Base-by-base conservation (phyloP, 805 yeast species). In the Cyberlindnera bimundalis region DNA sequence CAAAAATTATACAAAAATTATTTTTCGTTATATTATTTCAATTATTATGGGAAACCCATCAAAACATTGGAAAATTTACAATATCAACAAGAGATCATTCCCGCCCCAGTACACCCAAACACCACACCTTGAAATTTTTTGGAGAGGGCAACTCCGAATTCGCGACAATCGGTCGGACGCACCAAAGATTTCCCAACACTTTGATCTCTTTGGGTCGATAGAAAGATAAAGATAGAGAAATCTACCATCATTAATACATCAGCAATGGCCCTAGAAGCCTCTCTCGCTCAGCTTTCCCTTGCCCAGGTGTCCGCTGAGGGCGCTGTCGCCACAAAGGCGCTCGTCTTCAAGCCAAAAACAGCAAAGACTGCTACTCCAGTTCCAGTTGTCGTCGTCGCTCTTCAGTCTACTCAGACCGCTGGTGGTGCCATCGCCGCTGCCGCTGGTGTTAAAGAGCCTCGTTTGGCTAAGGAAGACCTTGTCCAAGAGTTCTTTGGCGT, bases 291-390 rank as follows among this genome's bases (percentile, higher is more conserved):
- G 34, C 68, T 84, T 46, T 81, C 89, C 30, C 64, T 83, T 51
- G 71, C 76, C 28, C 71, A 76, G 30, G 81, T 74, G 32, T 54
- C 72, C 14, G 62, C 74, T 35, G 81, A 71, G 33, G 67, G 71
- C 28, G 71, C 83, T 2, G 47, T 68, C 20, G 68, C 79, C 21
- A 74, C 86, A 47, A 88, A 88, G 64, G 75, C 90, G 5, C 69
- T 88, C 47, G 89, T 88, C 20, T 88, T 88, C 76, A 88, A 88
- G 67, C 96, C 96, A 54, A 88, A 88, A 67, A 86, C 96, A 35
- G 81, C 95, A 27, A 88, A 88, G 59, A 67, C 87, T 35, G 87
- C 85, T 37, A 63, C 76, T 15, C 84, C 93, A 20, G 79, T 84
- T 29, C 96, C 96, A 30, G 74, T 88, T 23, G 76, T 88, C 39